These are phyloP conservation scores for Hirsutella thompsonii DNA, from an alignment of 2,329 filamentous ascomycete species.

Conservation along the genomic window DNA sequence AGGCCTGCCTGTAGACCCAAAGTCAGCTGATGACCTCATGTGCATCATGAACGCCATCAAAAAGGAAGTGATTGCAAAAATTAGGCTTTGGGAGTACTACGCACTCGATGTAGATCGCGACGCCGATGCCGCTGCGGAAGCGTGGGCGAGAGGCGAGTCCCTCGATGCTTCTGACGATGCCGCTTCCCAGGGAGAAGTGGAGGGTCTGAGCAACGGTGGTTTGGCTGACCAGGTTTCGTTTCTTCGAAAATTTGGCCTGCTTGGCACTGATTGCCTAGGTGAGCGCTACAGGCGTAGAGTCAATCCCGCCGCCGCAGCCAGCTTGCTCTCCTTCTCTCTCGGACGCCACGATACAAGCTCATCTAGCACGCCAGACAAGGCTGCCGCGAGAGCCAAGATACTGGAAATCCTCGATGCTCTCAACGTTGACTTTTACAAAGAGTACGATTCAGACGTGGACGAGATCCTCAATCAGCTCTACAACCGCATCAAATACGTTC, in stretches of 20 bases:
- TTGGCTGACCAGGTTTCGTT: conserved; percentile 45
- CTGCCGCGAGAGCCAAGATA: conserved; percentile 40
- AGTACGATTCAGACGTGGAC: conserved; percentile 74
- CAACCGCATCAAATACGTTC: conserved; percentile 89
- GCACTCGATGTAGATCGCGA: conserved; percentile 67
- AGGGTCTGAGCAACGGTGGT: conserved; percentile 31
- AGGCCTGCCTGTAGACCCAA: conserved; percentile 64
- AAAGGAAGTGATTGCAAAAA: conserved; percentile 60
- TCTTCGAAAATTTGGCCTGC: conserved; percentile 55
- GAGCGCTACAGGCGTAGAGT: conserved; percentile 64
- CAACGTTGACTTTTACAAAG: conserved; percentile 80
- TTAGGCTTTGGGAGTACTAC: conserved; percentile 91
- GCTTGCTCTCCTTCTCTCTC: conserved; percentile 22
- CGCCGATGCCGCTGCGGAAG: conserved; percentile 52
- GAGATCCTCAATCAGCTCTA: conserved; percentile 84
- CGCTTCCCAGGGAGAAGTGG: conserved; percentile 21
- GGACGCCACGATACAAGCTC: conserved; percentile 50
- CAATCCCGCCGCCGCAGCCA: conserved; percentile 57
- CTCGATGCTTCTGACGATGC: conserved; percentile 34
- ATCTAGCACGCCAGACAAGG: conserved; percentile 30
- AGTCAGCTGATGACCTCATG: conserved; percentile 57
- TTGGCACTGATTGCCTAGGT: conserved; percentile 61
- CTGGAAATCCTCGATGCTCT: conserved; percentile 62
- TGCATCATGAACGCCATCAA: conserved; percentile 78
- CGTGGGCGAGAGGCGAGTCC: conserved; percentile 54